Conservation (phyloP, 768 basidiomycete species). For the Pleurotus pulmonarius region DNA sequence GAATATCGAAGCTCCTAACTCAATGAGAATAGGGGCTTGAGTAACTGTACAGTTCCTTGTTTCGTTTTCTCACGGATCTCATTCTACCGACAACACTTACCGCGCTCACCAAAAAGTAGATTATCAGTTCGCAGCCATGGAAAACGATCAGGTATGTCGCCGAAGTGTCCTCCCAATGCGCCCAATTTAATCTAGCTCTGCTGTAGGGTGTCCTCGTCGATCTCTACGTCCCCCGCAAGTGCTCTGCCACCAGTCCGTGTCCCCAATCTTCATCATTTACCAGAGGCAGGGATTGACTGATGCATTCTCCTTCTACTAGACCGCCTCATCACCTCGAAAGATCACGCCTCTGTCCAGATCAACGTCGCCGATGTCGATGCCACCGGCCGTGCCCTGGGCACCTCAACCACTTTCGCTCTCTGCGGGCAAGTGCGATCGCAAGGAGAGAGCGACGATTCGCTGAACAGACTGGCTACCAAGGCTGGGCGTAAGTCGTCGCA, state of each 20-base stretch:
- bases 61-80: conserved; percentile 1
- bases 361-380: conserved; percentile 93
- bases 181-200: conserved; percentile 5
- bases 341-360: conserved; percentile 98
- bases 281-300: conserved; percentile 1
- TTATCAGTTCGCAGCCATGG: conserved; percentile 42
- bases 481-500: conserved; percentile 75
- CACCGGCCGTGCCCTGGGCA: conserved; percentile 72
- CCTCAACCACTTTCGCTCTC: conserved; percentile 90
- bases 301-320: conserved; percentile 41
- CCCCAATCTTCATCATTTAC: not conserved
- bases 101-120: not conserved
- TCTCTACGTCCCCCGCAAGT: conserved; percentile 99
- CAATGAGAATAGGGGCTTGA: not conserved
- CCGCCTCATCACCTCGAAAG: conserved; percentile 98
- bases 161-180: not conserved
- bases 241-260: conserved; percentile 90
- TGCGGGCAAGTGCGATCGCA: conserved; percentile 91
- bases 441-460: conserved; percentile 94
- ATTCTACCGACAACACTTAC: not conserved
- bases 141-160: conserved; percentile 80
- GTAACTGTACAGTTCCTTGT: conserved; percentile 4
- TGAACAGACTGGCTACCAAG: conserved; percentile 94
- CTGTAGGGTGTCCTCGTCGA: conserved; percentile 94
- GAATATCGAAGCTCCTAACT: not conserved